phyloP scores from a whole-genome alignment of 2,329 filamentous ascomycete genomes.

The Sarocladiaceae sp. region DNA sequence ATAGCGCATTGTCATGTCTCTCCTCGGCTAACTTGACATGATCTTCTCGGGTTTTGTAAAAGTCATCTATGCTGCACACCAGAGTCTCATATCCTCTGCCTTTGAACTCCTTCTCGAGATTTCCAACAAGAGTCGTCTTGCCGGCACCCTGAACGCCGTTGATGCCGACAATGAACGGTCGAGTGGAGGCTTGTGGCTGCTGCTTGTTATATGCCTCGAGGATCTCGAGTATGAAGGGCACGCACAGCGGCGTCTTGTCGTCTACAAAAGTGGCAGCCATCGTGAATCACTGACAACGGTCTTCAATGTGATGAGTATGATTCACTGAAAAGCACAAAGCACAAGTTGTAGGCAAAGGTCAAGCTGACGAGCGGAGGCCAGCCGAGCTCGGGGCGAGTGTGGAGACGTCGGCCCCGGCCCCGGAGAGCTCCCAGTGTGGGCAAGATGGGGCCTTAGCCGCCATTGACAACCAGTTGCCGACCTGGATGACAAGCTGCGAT shows the following conservation, averaged over 20 bases:
- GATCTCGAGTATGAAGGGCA: slow-evolving; percentile 68
- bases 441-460: background rate
- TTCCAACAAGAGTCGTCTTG: slow-evolving; percentile 80
- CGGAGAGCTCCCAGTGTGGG: background rate
- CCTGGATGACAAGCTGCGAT: no score
- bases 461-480: no score
- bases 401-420: slow-evolving; percentile 2
- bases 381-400: slow-evolving; percentile 3
- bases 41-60: slow-evolving; percentile 72
- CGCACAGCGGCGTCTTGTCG: slow-evolving; percentile 74
- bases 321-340: background rate
- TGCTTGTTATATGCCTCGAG: slow-evolving; percentile 41
- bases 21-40: slow-evolving; percentile 61
- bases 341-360: background rate
- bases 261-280: slow-evolving; percentile 49
- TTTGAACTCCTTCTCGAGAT: slow-evolving; percentile 55
- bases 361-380: background rate
- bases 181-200: slow-evolving; percentile 24
- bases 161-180: slow-evolving; percentile 77
- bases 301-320: background rate
- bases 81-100: slow-evolving; percentile 57
- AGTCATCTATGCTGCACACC: slow-evolving; percentile 82
- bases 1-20: slow-evolving; percentile 67
- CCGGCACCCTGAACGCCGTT: slow-evolving; percentile 91
- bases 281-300: no score